Base-by-base conservation (phyloP, 2,329 filamentous ascomycete genomes). In the Volutella citrinella region DNA sequence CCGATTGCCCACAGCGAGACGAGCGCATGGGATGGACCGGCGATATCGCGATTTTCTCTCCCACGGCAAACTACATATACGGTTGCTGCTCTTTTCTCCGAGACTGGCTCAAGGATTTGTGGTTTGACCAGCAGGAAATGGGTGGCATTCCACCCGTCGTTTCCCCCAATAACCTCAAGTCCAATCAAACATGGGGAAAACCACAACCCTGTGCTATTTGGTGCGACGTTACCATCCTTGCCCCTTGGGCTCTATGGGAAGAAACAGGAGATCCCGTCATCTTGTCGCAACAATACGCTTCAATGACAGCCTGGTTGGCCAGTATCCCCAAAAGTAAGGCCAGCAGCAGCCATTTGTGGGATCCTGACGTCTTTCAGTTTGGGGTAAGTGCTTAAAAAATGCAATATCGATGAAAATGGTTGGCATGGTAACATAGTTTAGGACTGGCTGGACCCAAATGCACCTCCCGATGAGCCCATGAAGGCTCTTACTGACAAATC, bases 1-100 rank as follows among this genome's bases (percentile, higher is more conserved):
- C 75, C 0, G 77, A 81, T 45, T 78, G 73, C 42, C 74, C 74
- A 0, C 72, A 77, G 41, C 61, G 72, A 3, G 72, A 78, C 33
- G 73, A 78, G 52, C 62, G 73, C 0, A 52, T 77, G 6, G 69
- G 70, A 7, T 74, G 75, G 76, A 72, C 68, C 1, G 69, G 76
- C 12, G 69, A 76, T 42, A 54, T 66, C 10, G 68, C 68, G 23
- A 63, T 69, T 5, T 79, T 79, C 38, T 60, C 61, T 1, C 67
- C 70, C 1, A 70, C 72, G 0, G 68, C 71, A 0, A 71, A 65
- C 23, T 79, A 70, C 43, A 55, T 81, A 2, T 80, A 72, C 49
- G 61, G 76, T 37, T 69, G 68, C 4, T 39, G 38, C 57, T 15
- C 60, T 50, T 32, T 81, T 71, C 75, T 58, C 71, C 15, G 57